Evolutionary conservation across 2,329 filamentous ascomycete genomes (phyloP).

Genomic region (Ophiostoma tasmaniense): DNA sequence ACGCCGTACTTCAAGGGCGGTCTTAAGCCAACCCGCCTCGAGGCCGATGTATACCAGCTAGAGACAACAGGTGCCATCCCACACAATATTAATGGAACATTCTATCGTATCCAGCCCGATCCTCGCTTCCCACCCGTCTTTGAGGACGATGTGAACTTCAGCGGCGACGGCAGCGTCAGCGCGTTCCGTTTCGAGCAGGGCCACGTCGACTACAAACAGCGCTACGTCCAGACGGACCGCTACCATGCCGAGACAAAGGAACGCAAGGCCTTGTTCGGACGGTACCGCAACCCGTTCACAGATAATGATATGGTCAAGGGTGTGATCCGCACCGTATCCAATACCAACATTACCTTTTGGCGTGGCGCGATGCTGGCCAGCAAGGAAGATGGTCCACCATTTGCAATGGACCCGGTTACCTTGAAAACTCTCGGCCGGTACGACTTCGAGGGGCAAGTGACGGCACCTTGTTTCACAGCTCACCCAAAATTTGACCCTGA

Average conservation of each 20-base stretch:
- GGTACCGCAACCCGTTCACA: conserved; percentile 50
- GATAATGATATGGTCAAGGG: conserved; percentile 47
- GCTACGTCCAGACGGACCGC: conserved; percentile 35
- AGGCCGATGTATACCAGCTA: conserved; percentile 22
- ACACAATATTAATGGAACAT: conserved; percentile 37
- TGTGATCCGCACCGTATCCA: conserved; percentile 47
- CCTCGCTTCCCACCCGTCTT: conserved; percentile 46
- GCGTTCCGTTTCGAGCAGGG: conserved; percentile 34
- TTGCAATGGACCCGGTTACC: conserved; percentile 41
- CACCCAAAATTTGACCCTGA: conserved; percentile 46
- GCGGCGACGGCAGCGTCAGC: conserved; percentile 32
- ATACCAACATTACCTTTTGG: conserved; percentile 54
- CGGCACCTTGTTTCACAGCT: conserved; percentile 40
- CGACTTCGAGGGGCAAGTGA: conserved; percentile 44
- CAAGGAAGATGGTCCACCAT: conserved; percentile 48
- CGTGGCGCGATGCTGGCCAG: conserved; percentile 44
- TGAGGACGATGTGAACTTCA: conserved; percentile 40
- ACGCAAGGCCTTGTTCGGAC: conserved; percentile 39
- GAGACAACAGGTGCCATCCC: conserved; percentile 31
- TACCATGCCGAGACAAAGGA: conserved; percentile 25
- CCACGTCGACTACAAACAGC: conserved; percentile 35
- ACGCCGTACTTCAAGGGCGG: conserved; percentile 21
- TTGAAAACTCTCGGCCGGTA: conserved; percentile 42
- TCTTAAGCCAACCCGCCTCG: conserved; percentile 20
- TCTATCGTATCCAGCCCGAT: conserved; percentile 44